A percentile compares a stretch with the other conserved stretches of the same genome.
Conservation (phyloP, 1,284 basidiomycete species). For the Trichosporon sp. region DNA sequence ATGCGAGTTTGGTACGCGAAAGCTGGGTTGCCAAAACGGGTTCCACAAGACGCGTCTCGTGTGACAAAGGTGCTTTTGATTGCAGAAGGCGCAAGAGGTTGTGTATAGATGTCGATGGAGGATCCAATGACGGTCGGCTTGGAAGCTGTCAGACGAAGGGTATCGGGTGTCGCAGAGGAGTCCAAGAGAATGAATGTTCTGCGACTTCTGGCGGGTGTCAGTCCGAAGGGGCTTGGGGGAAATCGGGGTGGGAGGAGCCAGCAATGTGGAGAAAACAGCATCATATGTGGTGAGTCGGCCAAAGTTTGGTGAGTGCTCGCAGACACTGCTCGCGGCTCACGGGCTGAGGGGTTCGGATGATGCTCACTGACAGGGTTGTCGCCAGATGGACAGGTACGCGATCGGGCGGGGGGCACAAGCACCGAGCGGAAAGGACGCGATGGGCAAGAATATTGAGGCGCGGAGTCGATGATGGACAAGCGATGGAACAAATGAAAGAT, state of each 20-base stretch:
- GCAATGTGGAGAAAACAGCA: background rate
- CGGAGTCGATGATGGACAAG: background rate
- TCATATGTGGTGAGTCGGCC: background rate
- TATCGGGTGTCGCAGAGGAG: background rate
- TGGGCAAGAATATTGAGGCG: background rate
- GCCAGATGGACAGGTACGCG: constrained; percentile 7
- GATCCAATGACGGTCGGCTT: background rate
- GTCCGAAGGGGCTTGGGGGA: background rate
- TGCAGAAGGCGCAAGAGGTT: background rate
- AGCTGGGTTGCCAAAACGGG: background rate
- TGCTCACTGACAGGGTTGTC: constrained; percentile 5
- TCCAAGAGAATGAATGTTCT: background rate
- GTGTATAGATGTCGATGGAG: background rate
- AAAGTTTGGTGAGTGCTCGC: background rate
- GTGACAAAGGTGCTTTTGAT: background rate
- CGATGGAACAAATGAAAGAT: constrained; percentile 19
- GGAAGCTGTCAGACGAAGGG: background rate
- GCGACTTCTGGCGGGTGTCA: background rate
- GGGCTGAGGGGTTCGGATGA: background rate
- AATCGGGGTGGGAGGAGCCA: background rate
- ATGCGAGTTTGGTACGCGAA: background rate
- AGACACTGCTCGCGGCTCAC: background rate
- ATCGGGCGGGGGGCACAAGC: background rate
- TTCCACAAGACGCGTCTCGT: background rate
- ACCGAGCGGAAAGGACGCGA: constrained; percentile 14